Percentiles rank a stretch among this genome's conserved stretches.
These are phyloP conservation scores for Paramecium caudatum DNA, from an alignment of 73 alveolate species.

Conservation along the genomic window DNA sequence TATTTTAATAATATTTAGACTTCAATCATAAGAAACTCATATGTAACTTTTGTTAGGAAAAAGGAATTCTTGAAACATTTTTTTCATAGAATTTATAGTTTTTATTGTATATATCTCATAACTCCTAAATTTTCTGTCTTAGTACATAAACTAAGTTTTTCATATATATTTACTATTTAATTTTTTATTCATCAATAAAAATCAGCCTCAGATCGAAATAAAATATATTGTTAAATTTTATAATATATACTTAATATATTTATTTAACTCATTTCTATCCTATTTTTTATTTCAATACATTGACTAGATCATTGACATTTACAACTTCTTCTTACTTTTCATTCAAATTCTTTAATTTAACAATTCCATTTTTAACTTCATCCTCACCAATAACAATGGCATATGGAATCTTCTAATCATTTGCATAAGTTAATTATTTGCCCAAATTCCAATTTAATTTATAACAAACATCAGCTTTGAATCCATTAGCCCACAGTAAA, in stretches of 20 bases:
- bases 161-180: no score
- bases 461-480: constrained; percentile 18
- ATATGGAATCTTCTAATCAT: constrained; percentile 1
- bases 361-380: constrained; percentile 40
- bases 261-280: neutral
- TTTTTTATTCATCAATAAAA: no score
- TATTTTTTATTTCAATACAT: neutral
- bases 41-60: no score
- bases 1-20: no score
- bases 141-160: no score
- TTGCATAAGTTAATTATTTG: constrained; percentile 42
- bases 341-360: constrained; percentile 6
- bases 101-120: no score
- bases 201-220: no score
- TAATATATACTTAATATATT: neutral
- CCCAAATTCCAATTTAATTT: constrained; percentile 61
- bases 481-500: constrained; percentile 51
- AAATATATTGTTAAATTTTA: no score
- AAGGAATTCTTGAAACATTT: no score
- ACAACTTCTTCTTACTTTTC: constrained; percentile 23
- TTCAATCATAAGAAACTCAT: no score
- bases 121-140: no score
- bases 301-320: constrained; percentile 7
- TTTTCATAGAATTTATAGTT: no score
- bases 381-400: constrained; percentile 61